Evolutionary conservation across 2,329 filamentous ascomycete species (phyloP), one percentile per base, ranked within the genome.

Genomic region (Ophiostoma angusticollis): DNA sequence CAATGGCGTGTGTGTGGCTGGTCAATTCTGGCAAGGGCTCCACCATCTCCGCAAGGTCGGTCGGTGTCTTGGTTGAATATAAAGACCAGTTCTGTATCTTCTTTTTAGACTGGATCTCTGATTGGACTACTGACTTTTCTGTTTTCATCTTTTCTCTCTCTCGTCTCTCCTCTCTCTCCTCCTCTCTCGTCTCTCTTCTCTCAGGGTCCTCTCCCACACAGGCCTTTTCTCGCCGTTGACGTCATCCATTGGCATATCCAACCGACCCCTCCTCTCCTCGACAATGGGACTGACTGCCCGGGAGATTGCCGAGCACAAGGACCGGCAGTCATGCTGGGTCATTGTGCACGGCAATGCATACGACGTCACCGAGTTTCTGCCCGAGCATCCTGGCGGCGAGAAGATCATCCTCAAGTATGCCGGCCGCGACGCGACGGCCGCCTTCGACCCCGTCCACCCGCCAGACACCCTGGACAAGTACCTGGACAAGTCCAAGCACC

Each of bases 391-490:
- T 18, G 87, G 87, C 45, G 87, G 84, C 27, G 71, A 78, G 49
- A 91, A 89, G 56, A 93, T 96, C 58, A 96, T 98, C 53, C 72
- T 98, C 48, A 94, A 94, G 64, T 94, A 95, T 62, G 87, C 87
- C 22, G 86, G 87, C 52, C 93, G 89, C 68, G 87, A 95, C 67
- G 86, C 86, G 28, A 93, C 86, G 25, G 83, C 87, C 57, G 85
- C 85, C 54, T 95, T 84, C 60, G 85, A 93, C 34, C 86, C 86
- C 25, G 91, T 95, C 47, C 72, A 77, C 58, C 87, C 87, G 3
- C 84, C 82, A 12, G 87, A 94, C 61, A 94, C 86, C 1, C 73
- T 95, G 40, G 75, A 80, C 57, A 80, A 80, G 67, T 94, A 84
- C 58, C 77, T 94, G 43, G 78, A 87, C 57, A 67, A 73, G 56